Conservation (phyloP, 1,284 basidiomycete species). For the Sanghuangporus weigelae region DNA sequence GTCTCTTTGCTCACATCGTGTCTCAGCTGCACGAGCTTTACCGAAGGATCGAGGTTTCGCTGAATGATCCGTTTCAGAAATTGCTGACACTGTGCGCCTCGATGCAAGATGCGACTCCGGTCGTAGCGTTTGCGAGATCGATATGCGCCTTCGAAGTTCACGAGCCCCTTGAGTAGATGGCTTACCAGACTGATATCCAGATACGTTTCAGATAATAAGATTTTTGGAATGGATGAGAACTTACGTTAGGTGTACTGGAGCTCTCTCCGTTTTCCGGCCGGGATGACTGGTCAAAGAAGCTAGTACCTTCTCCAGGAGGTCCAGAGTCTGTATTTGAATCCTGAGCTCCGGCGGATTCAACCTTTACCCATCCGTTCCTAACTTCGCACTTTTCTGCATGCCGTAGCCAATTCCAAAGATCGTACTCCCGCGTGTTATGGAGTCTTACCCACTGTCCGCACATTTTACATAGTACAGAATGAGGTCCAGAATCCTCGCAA, state of each 20-base stretch:
- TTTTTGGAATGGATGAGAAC: neutral
- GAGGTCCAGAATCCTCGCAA: constrained; percentile 1
- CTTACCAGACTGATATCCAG: neutral
- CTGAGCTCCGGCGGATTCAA: neutral
- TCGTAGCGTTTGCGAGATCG: neutral
- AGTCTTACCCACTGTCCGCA: constrained; percentile 14
- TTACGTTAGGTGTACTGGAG: neutral
- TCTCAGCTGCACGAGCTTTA: neutral
- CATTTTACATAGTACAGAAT: constrained; percentile 7
- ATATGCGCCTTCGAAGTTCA: neutral
- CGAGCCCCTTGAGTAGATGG: neutral
- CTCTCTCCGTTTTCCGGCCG: too few species aligned
- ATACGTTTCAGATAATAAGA: neutral
- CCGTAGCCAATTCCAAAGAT: constrained; percentile 14
- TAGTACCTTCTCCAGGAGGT: neutral
- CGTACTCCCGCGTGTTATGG: constrained; percentile 15
- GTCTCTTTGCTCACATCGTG: neutral
- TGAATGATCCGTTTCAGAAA: neutral
- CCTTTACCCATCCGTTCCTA: neutral
- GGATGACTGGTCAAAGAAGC: too few species aligned
- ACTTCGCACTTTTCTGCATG: constrained; percentile 16
- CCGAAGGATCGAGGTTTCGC: neutral
- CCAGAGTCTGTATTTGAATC: neutral
- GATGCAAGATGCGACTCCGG: neutral
- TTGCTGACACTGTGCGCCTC: neutral